Conservation (phyloP, 345 rosid genomes). For the Hibiscus syriacus region DNA sequence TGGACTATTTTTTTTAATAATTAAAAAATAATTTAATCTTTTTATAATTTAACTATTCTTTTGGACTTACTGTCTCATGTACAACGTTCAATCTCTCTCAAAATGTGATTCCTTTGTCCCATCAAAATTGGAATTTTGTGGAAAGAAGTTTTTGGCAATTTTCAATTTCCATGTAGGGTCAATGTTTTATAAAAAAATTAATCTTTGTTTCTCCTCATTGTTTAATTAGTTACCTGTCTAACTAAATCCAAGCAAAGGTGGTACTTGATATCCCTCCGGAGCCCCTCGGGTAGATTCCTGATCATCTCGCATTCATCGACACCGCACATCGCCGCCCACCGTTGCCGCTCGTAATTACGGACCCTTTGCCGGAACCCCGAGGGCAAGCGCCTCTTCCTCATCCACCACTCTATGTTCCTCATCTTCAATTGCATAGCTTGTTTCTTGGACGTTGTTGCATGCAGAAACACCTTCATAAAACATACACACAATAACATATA, state of each 20-base stretch:
- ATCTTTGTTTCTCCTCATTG: no score
- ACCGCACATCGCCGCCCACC: constrained; percentile 98
- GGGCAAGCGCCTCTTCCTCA: constrained; percentile 84
- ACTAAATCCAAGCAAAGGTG: constrained; percentile 90
- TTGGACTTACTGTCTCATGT: no score
- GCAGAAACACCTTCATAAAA: constrained; percentile 39
- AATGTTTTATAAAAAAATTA: no score
- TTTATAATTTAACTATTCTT: no score
- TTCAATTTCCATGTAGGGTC: no score
- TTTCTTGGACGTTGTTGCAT: constrained; percentile 49
- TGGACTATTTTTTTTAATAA: no score
- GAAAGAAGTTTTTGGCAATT: no score
- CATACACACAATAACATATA: no score
- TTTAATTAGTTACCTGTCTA: constrained; percentile 49
- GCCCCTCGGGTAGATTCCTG: constrained; percentile 80
- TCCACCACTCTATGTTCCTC: constrained; percentile 99
- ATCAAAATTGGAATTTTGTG: no score
- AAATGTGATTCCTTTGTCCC: no score
- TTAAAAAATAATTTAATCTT: no score
- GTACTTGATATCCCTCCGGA: constrained; percentile 91
- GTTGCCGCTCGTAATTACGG: constrained; percentile 81
- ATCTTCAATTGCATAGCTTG: constrained; percentile 95
- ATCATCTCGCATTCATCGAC: constrained; percentile 90
- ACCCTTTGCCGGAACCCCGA: constrained; percentile 80
- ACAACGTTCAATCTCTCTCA: no score